Conservation (phyloP, 2,329 filamentous ascomycete genomes). For the Herpomyces periplanetae region DNA sequence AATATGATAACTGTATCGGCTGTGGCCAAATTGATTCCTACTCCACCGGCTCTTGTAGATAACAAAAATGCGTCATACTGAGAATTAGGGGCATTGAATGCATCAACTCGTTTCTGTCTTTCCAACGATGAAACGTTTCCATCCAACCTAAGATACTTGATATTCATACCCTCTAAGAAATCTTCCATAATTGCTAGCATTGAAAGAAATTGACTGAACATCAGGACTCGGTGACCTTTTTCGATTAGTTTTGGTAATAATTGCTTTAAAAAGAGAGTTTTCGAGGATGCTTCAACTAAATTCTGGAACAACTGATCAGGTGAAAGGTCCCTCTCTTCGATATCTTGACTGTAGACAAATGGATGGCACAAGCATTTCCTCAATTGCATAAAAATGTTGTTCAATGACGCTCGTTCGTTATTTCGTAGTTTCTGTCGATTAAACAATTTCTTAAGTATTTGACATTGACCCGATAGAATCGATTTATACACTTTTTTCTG, state of each 20-base stretch:
- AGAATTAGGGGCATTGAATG: conserved; percentile 55
- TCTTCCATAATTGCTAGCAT: conserved; percentile 59
- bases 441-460: conserved; percentile 59
- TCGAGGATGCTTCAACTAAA: conserved; percentile 59
- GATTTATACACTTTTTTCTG: conserved; percentile 84
- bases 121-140: conserved; percentile 40
- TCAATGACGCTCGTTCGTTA: conserved; percentile 36
- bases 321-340: conserved; percentile 38
- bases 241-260: conserved; percentile 59
- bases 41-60: conserved; percentile 71
- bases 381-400: conserved; percentile 80
- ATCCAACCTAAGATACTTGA: conserved; percentile 42
- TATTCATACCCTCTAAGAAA: conserved; percentile 34
- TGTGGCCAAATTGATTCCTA: conserved; percentile 85
- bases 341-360: conserved; percentile 59
- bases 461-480: conserved; percentile 58
- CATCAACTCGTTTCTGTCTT: conserved; percentile 77
- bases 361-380: conserved; percentile 83
- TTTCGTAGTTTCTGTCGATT: conserved; percentile 18
- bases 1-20: conserved; percentile 94
- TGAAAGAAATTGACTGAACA: conserved; percentile 77
- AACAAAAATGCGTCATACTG: conserved; percentile 57
- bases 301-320: conserved; percentile 26
- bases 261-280: conserved; percentile 41
- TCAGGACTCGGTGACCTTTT: conserved; percentile 52